Evolutionary conservation across 805 yeast species (phyloP).

Genomic region (Candida awuae): DNA sequence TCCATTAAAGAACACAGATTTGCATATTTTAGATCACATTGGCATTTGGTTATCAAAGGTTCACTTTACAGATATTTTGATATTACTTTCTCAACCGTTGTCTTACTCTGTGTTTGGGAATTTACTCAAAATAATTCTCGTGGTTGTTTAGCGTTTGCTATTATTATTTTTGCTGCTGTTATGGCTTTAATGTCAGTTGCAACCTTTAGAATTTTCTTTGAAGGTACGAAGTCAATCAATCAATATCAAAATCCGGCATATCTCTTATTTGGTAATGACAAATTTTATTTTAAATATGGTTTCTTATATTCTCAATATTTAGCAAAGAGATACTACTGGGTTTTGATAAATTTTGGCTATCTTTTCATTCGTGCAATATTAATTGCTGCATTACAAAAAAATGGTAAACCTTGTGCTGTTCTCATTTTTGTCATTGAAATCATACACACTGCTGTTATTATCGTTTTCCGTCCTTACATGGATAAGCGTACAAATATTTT

Average conservation of each 20-base stretch:
- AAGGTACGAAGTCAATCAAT: slow-evolving; percentile 63
- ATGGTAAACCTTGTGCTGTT: slow-evolving; percentile 78
- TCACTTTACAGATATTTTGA: slow-evolving; percentile 74
- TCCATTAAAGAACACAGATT: slow-evolving; percentile 58
- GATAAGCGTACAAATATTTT: slow-evolving; percentile 91
- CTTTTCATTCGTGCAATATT: slow-evolving; percentile 68
- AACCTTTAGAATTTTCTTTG: slow-evolving; percentile 58
- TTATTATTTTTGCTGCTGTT: slow-evolving; percentile 52
- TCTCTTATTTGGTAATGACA: slow-evolving; percentile 75
- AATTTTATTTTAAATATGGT: slow-evolving; percentile 78
- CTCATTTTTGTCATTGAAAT: slow-evolving; percentile 71
- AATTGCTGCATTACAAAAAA: slow-evolving; percentile 75
- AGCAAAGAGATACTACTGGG: slow-evolving; percentile 82
- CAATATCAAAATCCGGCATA: slow-evolving; percentile 89
- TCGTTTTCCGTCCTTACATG: slow-evolving; percentile 81
- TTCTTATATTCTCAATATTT: slow-evolving; percentile 86
- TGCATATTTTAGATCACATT: slow-evolving; percentile 68
- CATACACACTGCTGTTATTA: slow-evolving; percentile 52
- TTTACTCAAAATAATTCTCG: slow-evolving; percentile 75
- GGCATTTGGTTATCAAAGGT: slow-evolving; percentile 84
- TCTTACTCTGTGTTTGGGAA: slow-evolving; percentile 82
- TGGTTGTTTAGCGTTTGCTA: slow-evolving; percentile 76
- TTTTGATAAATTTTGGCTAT: slow-evolving; percentile 56
- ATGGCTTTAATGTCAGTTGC: slow-evolving; percentile 62
- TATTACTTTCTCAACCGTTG: slow-evolving; percentile 82